Conservation (phyloP, 768 basidiomycete species). For the Leccinellum albellum region DNA sequence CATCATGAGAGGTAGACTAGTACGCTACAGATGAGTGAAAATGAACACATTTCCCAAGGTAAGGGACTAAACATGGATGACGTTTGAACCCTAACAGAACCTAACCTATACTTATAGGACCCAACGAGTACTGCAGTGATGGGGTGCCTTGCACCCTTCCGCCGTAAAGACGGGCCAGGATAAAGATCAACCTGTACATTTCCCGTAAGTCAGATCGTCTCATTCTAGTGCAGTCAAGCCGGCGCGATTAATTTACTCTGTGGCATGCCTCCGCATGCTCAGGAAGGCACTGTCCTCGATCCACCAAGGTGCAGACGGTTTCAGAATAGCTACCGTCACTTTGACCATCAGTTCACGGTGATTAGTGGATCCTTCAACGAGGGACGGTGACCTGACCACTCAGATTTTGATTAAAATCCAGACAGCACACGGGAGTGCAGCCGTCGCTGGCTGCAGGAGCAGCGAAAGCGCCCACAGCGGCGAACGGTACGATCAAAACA, state of each 20-base stretch:
- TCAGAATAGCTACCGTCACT: neutral
- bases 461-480: neutral
- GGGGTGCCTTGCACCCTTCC: too few relatives aligned
- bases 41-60: too few relatives aligned
- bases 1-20: too few relatives aligned
- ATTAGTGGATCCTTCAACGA: neutral
- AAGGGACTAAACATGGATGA: too few relatives aligned
- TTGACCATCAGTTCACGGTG: neutral
- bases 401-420: neutral
- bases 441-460: neutral
- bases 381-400: neutral
- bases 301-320: too few relatives aligned
- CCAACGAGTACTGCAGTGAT: too few relatives aligned
- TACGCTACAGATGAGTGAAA: too few relatives aligned
- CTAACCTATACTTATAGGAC: too few relatives aligned
- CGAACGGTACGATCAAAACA: neutral
- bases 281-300: too few relatives aligned
- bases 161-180: too few relatives aligned
- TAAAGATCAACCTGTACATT: too few relatives aligned
- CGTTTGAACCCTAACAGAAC: too few relatives aligned
- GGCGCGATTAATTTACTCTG: neutral
- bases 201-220: neutral
- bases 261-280: constrained; percentile 3
- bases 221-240: neutral
- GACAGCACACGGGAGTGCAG: neutral